These are phyloP conservation scores for Cryptosporidium andersoni DNA, from an alignment of 169 alveolate species.

Conservation along the genomic window DNA sequence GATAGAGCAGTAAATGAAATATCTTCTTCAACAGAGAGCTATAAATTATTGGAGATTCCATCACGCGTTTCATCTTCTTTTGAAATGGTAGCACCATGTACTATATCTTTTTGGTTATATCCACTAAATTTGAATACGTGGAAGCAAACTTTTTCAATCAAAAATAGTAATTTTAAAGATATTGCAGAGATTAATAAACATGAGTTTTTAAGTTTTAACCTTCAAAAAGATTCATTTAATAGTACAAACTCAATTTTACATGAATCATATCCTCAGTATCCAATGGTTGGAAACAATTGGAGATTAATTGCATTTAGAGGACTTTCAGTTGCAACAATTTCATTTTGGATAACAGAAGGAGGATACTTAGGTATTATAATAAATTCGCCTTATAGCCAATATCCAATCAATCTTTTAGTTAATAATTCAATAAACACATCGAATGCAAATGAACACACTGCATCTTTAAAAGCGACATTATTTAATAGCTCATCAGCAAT, in stretches of 20 bases:
- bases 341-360: slow-evolving; percentile 45
- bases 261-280: too few relatives aligned
- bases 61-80: slow-evolving; percentile 52
- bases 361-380: slow-evolving; percentile 39
- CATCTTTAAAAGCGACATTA: slow-evolving; percentile 11
- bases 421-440: neutral
- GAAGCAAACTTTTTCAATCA: slow-evolving; percentile 8
- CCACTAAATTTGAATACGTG: slow-evolving; percentile 6
- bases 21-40: neutral
- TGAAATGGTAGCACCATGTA: slow-evolving; percentile 74
- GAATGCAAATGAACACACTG: neutral
- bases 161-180: neutral
- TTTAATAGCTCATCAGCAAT: slow-evolving; percentile 28
- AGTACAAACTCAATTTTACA: neutral
- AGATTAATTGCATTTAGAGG: slow-evolving; percentile 45
- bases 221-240: neutral
- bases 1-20: neutral
- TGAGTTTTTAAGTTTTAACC: neutral
- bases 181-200: neutral
- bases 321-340: slow-evolving; percentile 33
- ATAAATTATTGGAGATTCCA: neutral
- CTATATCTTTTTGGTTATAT: slow-evolving; percentile 72
- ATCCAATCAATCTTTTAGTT: slow-evolving; percentile 6
- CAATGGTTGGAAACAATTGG: slow-evolving; percentile 1
- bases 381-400: slow-evolving; percentile 33